Base-by-base conservation (phyloP, 768 basidiomycete species). In the Hygrocybe coccinea region DNA sequence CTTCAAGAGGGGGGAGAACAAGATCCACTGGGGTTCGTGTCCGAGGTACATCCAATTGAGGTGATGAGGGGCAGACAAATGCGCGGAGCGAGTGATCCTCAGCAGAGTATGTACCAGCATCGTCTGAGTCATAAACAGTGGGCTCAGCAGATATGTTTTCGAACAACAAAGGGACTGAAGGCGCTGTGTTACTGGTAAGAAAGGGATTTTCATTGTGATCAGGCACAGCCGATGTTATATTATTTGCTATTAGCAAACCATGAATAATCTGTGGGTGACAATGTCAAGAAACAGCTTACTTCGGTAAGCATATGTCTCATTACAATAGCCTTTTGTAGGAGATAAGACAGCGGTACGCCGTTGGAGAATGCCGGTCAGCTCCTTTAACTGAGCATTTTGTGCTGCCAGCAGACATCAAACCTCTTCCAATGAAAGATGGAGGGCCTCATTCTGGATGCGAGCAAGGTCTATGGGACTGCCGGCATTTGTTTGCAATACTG, bases 371-470 rank as follows among this genome's bases (percentile, higher is more conserved):
- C 21, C n/a, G 6, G 21, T 43, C 21, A 21, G 39, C 39, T n/a
- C 15, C 15, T n/a, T n/a, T 43, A 43, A n/a, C 39, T n/a, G n/a
- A 21, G 39, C 21, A n/a, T 21, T n/a, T n/a, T 21, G 39, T 21
- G 15, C 39, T 21, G 21, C 39, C 15, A 43, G 39, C 21, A n/a
- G 39, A n/a, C 29, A 29, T 29, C 59, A 56, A 22, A 60, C 34
- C 36, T 64, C 60, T 46, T 65, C 64, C 7, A 68, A 56, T 1
- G 60, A 47, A 4, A 35, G 36, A 8, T 56, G 57, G 7, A 69
- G 54, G 14, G 54, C 25, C 2, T 59, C 52, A 48, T 69, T 66
- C 44, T 66, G 60, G 12, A 69, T 57, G 2, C 54, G 36, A n/a
- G 56, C 52, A 7, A 67, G 35, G 17, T 62, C 61, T 5, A 66